Percentiles rank a stretch among this genome's conserved stretches.
phyloP scores from a whole-genome alignment of 192 early-diverging fungal genomes.

The Borealophlyctis nickersoniae region DNA sequence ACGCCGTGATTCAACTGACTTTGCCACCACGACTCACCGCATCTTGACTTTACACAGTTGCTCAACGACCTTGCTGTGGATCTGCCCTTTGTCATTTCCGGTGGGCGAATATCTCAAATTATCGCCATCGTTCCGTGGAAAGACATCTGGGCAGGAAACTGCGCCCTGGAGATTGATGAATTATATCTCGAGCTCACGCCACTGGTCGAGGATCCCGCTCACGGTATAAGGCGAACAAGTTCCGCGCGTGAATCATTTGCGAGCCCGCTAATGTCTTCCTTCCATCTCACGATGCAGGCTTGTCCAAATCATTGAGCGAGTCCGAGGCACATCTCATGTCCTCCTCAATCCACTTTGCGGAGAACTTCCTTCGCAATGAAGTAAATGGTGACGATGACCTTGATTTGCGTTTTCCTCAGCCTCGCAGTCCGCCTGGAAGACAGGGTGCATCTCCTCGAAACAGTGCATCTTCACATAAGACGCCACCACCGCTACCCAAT shows the following conservation, averaged over 20 bases:
- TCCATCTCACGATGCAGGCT: constrained; percentile 7
- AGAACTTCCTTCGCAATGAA: constrained; percentile 74
- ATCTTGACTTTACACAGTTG: constrained; percentile 52
- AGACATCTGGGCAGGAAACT: constrained; percentile 78
- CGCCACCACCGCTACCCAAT: background rate
- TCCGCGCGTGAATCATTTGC: too few species aligned
- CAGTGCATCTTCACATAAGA: background rate
- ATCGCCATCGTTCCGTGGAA: constrained; percentile 76
- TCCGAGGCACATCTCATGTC: constrained; percentile 67
- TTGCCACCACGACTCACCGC: too few species aligned
- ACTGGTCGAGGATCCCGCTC: constrained; percentile 12
- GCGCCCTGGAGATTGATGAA: constrained; percentile 68
- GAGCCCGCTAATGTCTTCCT: background rate
- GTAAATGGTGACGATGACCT: constrained; percentile 60
- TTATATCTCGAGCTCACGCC: constrained; percentile 45
- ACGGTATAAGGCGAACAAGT: constrained; percentile 9
- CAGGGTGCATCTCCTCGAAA: too few species aligned
- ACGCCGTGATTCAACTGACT: too few species aligned
- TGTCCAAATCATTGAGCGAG: constrained; percentile 28
- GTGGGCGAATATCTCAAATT: constrained; percentile 68
- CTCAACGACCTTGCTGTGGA: constrained; percentile 68
- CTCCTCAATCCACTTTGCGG: constrained; percentile 83
- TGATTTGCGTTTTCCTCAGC: background rate
- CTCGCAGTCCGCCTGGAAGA: background rate
- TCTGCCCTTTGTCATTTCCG: constrained; percentile 66